Base-by-base conservation (phyloP, 352 stramenopile genomes). In the Globisporangium rhizosaccharum region DNA sequence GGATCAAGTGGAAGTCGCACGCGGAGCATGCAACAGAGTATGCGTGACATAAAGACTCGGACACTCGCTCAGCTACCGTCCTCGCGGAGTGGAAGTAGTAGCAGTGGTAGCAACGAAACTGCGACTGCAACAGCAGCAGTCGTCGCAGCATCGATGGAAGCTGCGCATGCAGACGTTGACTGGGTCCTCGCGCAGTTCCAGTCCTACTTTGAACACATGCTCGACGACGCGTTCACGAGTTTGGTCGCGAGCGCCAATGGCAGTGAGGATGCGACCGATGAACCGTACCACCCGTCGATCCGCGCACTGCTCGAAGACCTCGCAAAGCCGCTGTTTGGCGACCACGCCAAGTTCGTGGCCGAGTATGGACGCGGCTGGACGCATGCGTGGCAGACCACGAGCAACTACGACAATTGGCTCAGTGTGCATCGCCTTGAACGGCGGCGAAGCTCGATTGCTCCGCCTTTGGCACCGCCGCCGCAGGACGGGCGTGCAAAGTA, bases 181-280 rank as follows among this genome's bases (percentile, higher is more conserved):
- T 92, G 80, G 78, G 60, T 89, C 0, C 62, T 88, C 6, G 56
- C 54, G 1, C 76, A 89, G 57, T 88, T 86, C 44, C 78, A 79
- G 52, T 53, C 52, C 14, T 89, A 87, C 63, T 88, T 88, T 61
- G 76, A 88, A 30, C 66, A 77, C 15, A 76, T 90, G 41, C 30
- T 87, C 18, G 62, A 78, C 14, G 68, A 75, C 36, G 70, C 56
- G n/a, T 71, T 63, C 66, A 68, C 57, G 44, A 54, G 50, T 9
- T 62, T 72, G 26, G 70, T 79, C 48, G 57, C 49, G 2, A 37
- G 51, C 3, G 15, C 57, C 6, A 47, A 14, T 33, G 42, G 42
- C 7, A 60, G 62, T 23, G 61, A 44, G 17, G 57, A 62, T 12
- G 33, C 55, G 10, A 62, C 64, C 14, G 51, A 53, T n/a, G 67